phyloP scores from a whole-genome alignment of 306 rosid species.

The Pyrus bretschneideri region DNA sequence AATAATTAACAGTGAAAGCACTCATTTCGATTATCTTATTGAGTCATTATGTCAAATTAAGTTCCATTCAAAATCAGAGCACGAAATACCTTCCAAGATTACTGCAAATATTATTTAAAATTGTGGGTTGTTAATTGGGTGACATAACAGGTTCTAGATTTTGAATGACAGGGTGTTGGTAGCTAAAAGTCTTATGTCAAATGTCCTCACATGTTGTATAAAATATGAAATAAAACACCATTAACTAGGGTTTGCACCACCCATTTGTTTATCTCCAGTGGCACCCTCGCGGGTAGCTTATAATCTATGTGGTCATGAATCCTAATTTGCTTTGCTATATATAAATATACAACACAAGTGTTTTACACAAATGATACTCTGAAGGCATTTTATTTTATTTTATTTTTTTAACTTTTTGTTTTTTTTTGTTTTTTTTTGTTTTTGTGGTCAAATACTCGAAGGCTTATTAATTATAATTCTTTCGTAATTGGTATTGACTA shows the following conservation, averaged over 20 bases:
- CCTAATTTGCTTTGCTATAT: no score
- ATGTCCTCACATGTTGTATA: background rate
- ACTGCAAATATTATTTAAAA: background rate
- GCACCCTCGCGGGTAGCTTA: background rate
- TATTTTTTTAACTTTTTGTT: no score
- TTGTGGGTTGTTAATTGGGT: background rate
- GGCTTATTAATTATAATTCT: no score
- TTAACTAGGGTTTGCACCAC: background rate
- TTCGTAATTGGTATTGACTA: no score
- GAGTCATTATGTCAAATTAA: background rate
- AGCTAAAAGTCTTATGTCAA: background rate
- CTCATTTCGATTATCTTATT: background rate
- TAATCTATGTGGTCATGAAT: no score
- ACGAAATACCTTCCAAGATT: background rate
- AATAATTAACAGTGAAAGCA: background rate
- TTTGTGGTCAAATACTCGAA: no score
- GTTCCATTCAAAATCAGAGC: background rate
- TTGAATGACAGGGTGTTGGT: background rate
- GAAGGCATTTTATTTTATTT: no score
- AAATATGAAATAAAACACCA: background rate
- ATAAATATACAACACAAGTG: no score
- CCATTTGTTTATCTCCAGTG: background rate
- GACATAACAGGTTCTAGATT: slow-evolving; percentile 1
- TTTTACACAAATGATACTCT: no score
- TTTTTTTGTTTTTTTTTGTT: no score